Evolutionary conservation across 192 early-diverging fungal genomes (phyloP).

Genomic region (Coemansia furcata): DNA sequence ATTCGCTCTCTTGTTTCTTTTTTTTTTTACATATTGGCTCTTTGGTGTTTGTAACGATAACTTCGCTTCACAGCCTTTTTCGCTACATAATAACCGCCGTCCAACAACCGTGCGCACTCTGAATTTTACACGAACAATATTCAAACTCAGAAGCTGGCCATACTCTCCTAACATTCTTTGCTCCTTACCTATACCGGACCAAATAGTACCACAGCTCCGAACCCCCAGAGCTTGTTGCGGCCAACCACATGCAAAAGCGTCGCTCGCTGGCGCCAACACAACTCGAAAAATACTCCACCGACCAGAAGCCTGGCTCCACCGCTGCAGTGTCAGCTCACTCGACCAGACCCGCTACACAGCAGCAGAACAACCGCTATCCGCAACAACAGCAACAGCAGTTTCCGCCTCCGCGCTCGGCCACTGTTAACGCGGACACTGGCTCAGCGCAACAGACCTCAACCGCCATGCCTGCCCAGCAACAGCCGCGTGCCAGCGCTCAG

Average conservation of each 20-base stretch:
- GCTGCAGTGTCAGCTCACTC: conserved; percentile 28
- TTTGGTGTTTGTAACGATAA: background rate
- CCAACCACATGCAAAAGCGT: conserved; percentile 42
- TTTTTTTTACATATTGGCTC: background rate
- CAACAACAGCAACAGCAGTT: conserved; percentile 13
- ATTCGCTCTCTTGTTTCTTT: background rate
- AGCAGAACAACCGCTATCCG: conserved; percentile 13
- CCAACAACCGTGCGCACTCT: background rate
- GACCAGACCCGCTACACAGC: conserved; percentile 2
- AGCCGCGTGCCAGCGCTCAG: conserved; percentile 1
- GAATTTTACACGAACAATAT: background rate
- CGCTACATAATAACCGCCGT: too few relatives aligned
- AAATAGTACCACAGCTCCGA: conserved; percentile 42
- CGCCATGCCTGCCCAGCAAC: conserved; percentile 7
- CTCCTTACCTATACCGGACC: background rate
- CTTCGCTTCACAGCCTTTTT: background rate
- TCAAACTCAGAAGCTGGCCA: background rate
- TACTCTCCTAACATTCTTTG: background rate
- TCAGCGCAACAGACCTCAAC: background rate
- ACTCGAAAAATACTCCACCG: conserved; percentile 27
- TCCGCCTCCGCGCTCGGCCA: background rate
- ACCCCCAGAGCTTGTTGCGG: conserved; percentile 35
- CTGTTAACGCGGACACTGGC: background rate
- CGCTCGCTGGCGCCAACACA: conserved; percentile 39
- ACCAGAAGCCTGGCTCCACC: conserved; percentile 10